Conservation (phyloP, 1,284 basidiomycete species). For the Ceratobasidium sp. region DNA sequence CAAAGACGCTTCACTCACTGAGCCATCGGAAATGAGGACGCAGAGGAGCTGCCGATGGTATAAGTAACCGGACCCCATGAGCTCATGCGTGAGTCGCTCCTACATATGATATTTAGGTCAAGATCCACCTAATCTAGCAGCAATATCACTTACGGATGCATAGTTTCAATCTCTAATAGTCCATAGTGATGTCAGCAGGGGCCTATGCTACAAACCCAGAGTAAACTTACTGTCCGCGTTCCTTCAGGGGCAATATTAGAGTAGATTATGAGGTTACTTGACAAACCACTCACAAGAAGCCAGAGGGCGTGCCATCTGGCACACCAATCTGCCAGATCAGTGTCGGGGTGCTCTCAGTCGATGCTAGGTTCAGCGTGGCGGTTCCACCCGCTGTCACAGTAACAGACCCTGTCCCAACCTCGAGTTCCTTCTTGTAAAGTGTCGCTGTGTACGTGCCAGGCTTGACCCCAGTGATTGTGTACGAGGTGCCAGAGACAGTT, state of each 20-base stretch:
- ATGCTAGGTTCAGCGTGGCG: conserved; percentile 53
- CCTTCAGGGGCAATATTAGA: not conserved
- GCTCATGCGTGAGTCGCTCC: conserved; percentile 5
- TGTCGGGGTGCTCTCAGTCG: conserved; percentile 56
- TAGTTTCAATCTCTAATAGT: conserved; percentile 22
- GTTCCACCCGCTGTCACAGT: conserved; percentile 61
- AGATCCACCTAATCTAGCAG: not conserved
- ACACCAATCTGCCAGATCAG: conserved; percentile 65
- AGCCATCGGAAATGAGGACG: conserved; percentile 58
- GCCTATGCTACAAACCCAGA: not conserved
- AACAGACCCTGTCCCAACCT: conserved; percentile 61
- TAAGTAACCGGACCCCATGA: conserved; percentile 51
- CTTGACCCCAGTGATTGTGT: conserved; percentile 63
- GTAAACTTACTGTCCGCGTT: conserved; percentile 58
- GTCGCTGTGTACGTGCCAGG: conserved; percentile 64
- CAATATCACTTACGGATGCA: conserved; percentile 35
- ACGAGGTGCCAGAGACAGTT: conserved; percentile 59
- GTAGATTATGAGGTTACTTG: not conserved
- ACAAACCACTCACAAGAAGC: conserved; percentile 60
- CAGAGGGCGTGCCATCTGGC: conserved; percentile 63
- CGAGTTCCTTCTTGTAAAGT: conserved; percentile 60
- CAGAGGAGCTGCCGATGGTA: conserved; percentile 54
- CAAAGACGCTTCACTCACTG: not conserved
- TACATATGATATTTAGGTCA: no score
- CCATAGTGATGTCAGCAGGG: no score